Base-by-base conservation (phyloP, 495 filamentous ascomycete species). In the Aspergillus ostianus region DNA sequence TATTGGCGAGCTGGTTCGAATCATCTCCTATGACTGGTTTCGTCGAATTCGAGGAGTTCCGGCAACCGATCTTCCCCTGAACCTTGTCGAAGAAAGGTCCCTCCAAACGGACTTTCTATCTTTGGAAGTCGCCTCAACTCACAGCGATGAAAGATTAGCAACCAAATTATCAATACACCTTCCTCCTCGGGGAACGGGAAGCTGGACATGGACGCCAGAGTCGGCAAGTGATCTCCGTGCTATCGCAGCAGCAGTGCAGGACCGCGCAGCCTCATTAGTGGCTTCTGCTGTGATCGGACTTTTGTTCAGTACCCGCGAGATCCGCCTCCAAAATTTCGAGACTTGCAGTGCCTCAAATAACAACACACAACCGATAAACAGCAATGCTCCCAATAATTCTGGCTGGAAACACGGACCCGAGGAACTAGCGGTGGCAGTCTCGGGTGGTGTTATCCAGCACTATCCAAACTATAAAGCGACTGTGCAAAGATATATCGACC, bases 391-490 rank as follows among this genome's bases (percentile, higher is more conserved):
- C 50, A 2, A 3, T 30, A 7, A 23, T 29, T 52, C 54, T 12
- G 61, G 61, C 12, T 70, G 68, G 70, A 60, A 66, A 32, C 63
- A 66, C 10, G 66, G 72, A 5, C 73, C 73, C 2, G 75, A 86
- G 51, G 84, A 89, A 61, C 69, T 91, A 50, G 82, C 85, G 13
- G 83, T 91, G 15, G 88, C 87, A 10, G 89, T 87, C 56, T 88
- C 87, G 0, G 88, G 88, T 4, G 87, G 88, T 48, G 87, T 87
- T 54, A 90, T 90, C 45, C 81, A 84, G 27, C 82, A 87, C 60
- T 90, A 90, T 64, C 88, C 87, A n/a, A 66, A 82, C 58, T 90
- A 87, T 64, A 75, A 87, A 44, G 70, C 76, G 27, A 82, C 82
- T 48, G 83, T 85, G 53, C 86, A 89, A 66, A 58, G 65, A 55